Base-by-base conservation (phyloP, 1,284 basidiomycete genomes). In the Athelia sp. region DNA sequence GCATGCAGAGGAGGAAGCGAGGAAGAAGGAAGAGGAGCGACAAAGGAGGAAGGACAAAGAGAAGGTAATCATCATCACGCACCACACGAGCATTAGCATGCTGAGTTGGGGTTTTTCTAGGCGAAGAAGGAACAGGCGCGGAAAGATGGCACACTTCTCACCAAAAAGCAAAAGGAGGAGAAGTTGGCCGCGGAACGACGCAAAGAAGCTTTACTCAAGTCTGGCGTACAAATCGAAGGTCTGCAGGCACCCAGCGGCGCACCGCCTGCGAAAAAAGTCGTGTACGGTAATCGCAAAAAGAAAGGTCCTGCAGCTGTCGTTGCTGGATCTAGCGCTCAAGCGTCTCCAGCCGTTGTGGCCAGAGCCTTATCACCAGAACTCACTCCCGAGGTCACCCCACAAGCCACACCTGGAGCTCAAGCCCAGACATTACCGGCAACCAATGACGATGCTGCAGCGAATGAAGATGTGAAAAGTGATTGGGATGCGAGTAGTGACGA, bases 131-230 rank as follows among this genome's bases (percentile, higher is more conserved):
- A 94, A 59, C 62, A 87, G 43, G 84, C 89, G 19, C 91, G 89
- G 76, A 94, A 93, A 64, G 93, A 97, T 68, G 94, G 94, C 29
- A 82, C 88, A 49, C 72, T 93, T 26, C 77, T 98, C 43, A 97
- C 94, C 4, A 92, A 94, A 64, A 98, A 97, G 70, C 95, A 99
- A 67, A 98, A 95, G 71, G 90, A 93, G 61, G 95, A 98, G 66
- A 87, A 82, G 58, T 89, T 90, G 15, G 89, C 87, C 52, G 95
- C 94, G 8, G 95, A 98, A 67, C 82, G 92, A 32, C 84, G 95
- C 50, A 90, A 88, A 68, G 84, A 96, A 68, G 96, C 96, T 3
- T 79, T 99, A 51, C 77, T 99, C 46, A 84, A 87, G 19, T 90
- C 91, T 24, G 94, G 94, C 45, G 89, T 93, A 50, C 86, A 89